phyloP scores from a whole-genome alignment of 169 alveolate genomes.

The Plasmodium knowlesi region DNA sequence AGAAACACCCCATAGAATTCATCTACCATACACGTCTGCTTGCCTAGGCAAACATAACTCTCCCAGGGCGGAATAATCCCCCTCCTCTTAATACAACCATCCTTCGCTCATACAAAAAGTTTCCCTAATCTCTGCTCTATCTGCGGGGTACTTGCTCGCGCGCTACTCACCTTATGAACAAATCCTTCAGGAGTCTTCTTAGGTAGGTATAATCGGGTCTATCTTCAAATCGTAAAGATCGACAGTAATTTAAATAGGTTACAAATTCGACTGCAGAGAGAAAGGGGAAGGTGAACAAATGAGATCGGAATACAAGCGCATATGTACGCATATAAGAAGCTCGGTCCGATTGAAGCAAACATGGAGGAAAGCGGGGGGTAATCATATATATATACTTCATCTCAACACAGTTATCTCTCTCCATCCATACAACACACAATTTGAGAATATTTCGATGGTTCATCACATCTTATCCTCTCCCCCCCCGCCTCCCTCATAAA shows the following conservation, averaged over 20 bases:
- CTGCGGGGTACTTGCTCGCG: background rate
- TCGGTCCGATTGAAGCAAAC: background rate
- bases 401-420: background rate
- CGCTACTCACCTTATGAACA: conserved; percentile 86
- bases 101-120: background rate
- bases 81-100: background rate
- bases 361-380: background rate
- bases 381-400: background rate
- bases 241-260: conserved; percentile 94
- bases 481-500: too few relatives aligned
- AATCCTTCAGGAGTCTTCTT: conserved; percentile 96
- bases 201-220: conserved; percentile 96
- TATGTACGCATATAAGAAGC: background rate
- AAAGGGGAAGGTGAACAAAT: background rate
- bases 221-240: conserved; percentile 95
- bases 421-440: background rate
- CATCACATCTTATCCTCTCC: background rate
- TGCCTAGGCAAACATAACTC: background rate
- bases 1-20: background rate
- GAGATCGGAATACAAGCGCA: background rate
- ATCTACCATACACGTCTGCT: background rate
- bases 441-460: background rate
- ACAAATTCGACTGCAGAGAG: conserved; percentile 89
- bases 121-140: background rate
- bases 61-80: background rate